phyloP scores from a whole-genome alignment of 192 early-diverging fungal species.

The Backusella mclennaniae region DNA sequence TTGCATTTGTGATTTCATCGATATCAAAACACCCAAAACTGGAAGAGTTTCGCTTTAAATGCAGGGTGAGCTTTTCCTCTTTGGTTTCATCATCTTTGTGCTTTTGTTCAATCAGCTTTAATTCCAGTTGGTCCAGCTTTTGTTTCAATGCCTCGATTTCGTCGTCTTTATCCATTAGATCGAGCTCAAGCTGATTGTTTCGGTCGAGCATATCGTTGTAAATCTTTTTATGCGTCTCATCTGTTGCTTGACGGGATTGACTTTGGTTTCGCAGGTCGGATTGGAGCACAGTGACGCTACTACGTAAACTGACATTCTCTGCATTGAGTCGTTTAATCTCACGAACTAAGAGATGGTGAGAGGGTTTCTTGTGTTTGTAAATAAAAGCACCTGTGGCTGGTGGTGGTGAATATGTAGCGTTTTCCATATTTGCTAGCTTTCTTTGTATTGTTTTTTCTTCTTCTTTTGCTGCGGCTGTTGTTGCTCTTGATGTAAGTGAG shows the following conservation, averaged over 20 bases:
- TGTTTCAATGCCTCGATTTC: constrained; percentile 20
- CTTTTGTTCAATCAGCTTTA: not conserved
- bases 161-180: constrained; percentile 19
- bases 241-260: constrained; percentile 23
- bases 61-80: not conserved
- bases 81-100: not conserved
- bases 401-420: not conserved
- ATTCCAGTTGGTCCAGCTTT: constrained; percentile 13
- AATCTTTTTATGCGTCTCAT: constrained; percentile 24
- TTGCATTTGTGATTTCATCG: not conserved
- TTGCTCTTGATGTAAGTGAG: not conserved
- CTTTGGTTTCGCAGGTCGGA: constrained; percentile 23
- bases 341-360: constrained; percentile 18
- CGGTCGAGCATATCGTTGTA: constrained; percentile 15
- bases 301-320: constrained; percentile 27
- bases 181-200: constrained; percentile 15
- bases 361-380: constrained; percentile 6
- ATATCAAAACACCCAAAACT: not conserved
- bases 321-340: constrained; percentile 31
- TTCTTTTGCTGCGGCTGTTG: not conserved
- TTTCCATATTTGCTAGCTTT: not conserved
- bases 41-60: not conserved
- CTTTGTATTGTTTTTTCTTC: not conserved
- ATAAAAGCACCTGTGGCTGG: not conserved
- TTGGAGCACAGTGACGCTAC: constrained; percentile 22